A percentile compares a stretch with the other conserved stretches of the same genome.
Evolutionary conservation across 768 basidiomycete species (phyloP).

Genomic region (Russula dissimulans): DNA sequence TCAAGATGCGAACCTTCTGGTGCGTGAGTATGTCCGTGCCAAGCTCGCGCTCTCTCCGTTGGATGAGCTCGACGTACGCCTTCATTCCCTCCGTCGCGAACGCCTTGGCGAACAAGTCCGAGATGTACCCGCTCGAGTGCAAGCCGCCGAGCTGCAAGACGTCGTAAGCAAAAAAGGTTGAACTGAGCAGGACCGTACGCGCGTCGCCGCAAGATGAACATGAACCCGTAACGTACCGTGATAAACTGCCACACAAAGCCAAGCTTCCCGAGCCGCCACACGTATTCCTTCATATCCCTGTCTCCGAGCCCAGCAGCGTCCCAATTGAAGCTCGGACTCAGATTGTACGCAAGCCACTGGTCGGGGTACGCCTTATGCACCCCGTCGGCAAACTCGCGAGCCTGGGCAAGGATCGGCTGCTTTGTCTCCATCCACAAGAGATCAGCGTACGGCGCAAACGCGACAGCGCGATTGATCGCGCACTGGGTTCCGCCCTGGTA

Average conservation of each 20-base stretch:
- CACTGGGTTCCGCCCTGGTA: constrained; percentile 96
- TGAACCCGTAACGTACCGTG: constrained; percentile 49
- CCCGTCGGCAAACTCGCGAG: constrained; percentile 83
- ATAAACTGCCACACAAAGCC: constrained; percentile 99
- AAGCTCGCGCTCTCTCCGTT: constrained; percentile 85
- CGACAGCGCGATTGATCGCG: constrained; percentile 83
- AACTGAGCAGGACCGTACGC: background rate
- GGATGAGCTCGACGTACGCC: constrained; percentile 93
- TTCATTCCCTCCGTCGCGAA: constrained; percentile 97
- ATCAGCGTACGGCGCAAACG: constrained; percentile 91
- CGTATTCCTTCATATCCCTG: constrained; percentile 76
- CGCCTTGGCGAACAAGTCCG: constrained; percentile 80
- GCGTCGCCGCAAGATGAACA: background rate
- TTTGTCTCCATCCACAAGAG: constrained; percentile 96
- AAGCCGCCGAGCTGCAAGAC: constrained; percentile 78
- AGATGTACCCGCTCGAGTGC: constrained; percentile 96
- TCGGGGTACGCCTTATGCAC: constrained; percentile 75
- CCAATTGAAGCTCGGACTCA: constrained; percentile 92
- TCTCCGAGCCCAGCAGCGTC: constrained; percentile 84
- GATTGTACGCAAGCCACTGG: constrained; percentile 95
- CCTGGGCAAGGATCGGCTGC: constrained; percentile 86
- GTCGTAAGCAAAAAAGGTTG: background rate
- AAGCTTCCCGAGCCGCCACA: constrained; percentile 91
- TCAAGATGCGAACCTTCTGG: constrained; percentile 58
- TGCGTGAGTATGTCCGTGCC: constrained; percentile 96